A percentile compares a stretch with the other conserved stretches of the same genome.
These are phyloP conservation scores for Grosmannia clavigera DNA, from an alignment of 2,329 filamentous ascomycete species.

Conservation along the genomic window DNA sequence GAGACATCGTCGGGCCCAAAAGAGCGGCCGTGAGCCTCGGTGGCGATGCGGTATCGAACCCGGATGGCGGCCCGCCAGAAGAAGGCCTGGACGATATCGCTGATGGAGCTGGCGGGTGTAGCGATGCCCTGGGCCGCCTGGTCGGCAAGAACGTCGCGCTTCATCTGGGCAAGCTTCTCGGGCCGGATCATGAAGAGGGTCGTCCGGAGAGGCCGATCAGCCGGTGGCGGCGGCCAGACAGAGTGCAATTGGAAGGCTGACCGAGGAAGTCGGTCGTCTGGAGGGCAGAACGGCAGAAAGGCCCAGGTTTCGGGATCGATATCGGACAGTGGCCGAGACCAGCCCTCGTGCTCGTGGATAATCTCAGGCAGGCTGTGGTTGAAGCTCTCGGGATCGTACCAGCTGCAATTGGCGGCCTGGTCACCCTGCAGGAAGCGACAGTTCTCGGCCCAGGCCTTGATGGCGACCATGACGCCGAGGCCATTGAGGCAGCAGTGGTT, in stretches of 20 bases:
- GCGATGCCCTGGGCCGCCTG: background rate
- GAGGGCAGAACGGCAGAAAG: background rate
- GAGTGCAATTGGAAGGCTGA: background rate
- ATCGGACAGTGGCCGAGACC: background rate
- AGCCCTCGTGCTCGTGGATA: background rate
- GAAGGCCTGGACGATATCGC: slow-evolving; percentile 1
- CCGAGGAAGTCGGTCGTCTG: background rate
- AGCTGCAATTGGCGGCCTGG: background rate
- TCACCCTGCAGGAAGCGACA: slow-evolving; percentile 1
- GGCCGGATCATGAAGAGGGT: background rate
- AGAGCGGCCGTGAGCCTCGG: background rate
- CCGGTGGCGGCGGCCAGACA: slow-evolving; percentile 1
- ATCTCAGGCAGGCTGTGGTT: slow-evolving; percentile 2
- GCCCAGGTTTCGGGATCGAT: slow-evolving; percentile 1
- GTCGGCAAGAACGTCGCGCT: background rate
- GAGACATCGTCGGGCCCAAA: background rate
- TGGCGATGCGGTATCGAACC: background rate
- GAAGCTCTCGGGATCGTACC: slow-evolving; percentile 2
- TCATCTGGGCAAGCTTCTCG: background rate
- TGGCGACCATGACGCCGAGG: background rate
- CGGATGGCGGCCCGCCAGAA: slow-evolving; percentile 1
- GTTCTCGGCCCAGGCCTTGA: slow-evolving; percentile 1
- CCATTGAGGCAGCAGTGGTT: slow-evolving; percentile 5
- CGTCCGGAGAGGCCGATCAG: background rate
- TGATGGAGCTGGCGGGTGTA: background rate